A percentile compares a stretch with the other conserved stretches of the same genome.
Evolutionary conservation across 2,329 filamentous ascomycete genomes (phyloP).

Genomic region (Cladosporium sp.): DNA sequence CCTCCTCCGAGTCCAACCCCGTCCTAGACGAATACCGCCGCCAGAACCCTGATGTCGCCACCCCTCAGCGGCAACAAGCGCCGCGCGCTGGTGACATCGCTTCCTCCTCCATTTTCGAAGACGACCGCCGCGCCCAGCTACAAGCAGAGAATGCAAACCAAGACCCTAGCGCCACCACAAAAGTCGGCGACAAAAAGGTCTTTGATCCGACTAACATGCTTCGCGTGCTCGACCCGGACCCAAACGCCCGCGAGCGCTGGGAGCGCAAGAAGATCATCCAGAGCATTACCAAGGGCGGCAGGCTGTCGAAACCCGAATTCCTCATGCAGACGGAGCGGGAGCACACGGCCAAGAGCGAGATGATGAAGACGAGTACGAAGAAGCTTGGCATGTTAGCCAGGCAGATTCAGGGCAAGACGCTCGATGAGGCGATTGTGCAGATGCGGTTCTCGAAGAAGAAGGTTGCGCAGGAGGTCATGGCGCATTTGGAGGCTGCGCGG

Average conservation of each 20-base stretch:
- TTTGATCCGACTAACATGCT: constrained; percentile 58
- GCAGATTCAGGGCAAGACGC: constrained; percentile 89
- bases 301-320: constrained; percentile 64
- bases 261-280: constrained; percentile 82
- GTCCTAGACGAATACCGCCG: constrained; percentile 61
- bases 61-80: constrained; percentile 13
- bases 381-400: constrained; percentile 83
- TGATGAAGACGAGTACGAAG: constrained; percentile 83
- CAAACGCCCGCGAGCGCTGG: constrained; percentile 69
- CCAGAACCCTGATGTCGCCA: constrained; percentile 30
- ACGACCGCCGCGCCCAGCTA: constrained; percentile 35
- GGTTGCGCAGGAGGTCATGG: constrained; percentile 75
- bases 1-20: constrained; percentile 45
- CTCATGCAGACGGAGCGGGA: constrained; percentile 67
- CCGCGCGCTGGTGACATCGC: constrained; percentile 46
- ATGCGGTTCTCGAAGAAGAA: constrained; percentile 97
- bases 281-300: constrained; percentile 67
- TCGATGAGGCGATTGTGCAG: constrained; percentile 90
- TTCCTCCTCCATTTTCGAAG: constrained; percentile 54
- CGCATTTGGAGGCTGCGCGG: constrained; percentile 76
- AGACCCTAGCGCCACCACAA: constrained; percentile 19
- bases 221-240: constrained; percentile 71
- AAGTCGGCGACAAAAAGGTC: constrained; percentile 32
- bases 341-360: constrained; percentile 62
- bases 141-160: constrained; percentile 26